phyloP scores from a whole-genome alignment of 208 protist genomes.

The Crithidia thermophila region DNA sequence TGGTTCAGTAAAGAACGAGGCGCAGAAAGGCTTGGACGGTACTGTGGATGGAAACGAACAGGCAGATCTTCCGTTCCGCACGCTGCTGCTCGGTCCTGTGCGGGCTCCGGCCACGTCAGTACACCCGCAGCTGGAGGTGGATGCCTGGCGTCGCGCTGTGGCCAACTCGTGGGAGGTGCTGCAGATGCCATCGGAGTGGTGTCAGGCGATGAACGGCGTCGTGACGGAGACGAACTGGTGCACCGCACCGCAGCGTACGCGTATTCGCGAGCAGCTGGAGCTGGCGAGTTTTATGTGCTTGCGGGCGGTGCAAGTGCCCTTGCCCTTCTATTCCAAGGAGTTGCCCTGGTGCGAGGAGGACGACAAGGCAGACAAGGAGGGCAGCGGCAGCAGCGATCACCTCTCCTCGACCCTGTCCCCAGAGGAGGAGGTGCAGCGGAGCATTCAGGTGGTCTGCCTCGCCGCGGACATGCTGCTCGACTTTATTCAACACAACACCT shows the following conservation, averaged over 20 bases:
- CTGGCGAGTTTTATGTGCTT: slow-evolving; percentile 77
- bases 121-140: background rate
- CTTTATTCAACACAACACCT: slow-evolving; percentile 32
- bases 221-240: slow-evolving; percentile 50
- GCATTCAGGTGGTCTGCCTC: slow-evolving; percentile 32
- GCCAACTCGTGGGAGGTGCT: slow-evolving; percentile 33
- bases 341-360: background rate
- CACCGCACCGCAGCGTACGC: slow-evolving; percentile 12
- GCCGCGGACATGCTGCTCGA: slow-evolving; percentile 42
- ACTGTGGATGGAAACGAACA: background rate
- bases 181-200: slow-evolving; percentile 55
- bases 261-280: slow-evolving; percentile 57
- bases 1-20: no score
- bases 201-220: slow-evolving; percentile 37
- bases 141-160: slow-evolving; percentile 20
- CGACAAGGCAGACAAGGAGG: slow-evolving; percentile 10
- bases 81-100: slow-evolving; percentile 22
- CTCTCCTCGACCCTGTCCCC: background rate
- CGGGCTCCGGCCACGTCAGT: background rate
- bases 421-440: slow-evolving; percentile 27
- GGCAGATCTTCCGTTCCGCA: slow-evolving; percentile 14
- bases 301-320: slow-evolving; percentile 62
- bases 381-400: background rate
- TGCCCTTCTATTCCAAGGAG: slow-evolving; percentile 42
- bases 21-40: no score